Percentiles rank a stretch among this genome's conserved stretches.
Conservation (phyloP, 352 stramenopile genomes). For the Phytopythium kandeliae region DNA sequence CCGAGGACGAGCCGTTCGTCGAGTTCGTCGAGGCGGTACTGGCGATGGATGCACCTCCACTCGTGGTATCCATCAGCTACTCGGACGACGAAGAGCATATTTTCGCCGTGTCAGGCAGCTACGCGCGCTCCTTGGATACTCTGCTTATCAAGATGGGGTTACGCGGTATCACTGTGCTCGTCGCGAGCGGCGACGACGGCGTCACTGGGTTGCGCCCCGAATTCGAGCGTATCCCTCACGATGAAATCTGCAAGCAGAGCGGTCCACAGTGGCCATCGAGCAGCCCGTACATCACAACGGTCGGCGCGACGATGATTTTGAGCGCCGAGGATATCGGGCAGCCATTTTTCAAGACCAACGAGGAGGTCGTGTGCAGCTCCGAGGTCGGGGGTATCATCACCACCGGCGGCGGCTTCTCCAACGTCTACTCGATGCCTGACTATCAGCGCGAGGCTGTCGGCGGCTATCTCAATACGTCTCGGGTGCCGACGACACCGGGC, state of each 20-base stretch:
- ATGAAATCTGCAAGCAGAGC: constrained; percentile 55
- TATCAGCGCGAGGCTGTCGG: constrained; percentile 71
- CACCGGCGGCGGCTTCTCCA: constrained; percentile 86
- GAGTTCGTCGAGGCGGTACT: constrained; percentile 72
- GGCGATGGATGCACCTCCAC: constrained; percentile 56
- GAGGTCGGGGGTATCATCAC: constrained; percentile 75
- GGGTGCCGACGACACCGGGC: constrained; percentile 30
- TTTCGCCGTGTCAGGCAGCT: constrained; percentile 63
- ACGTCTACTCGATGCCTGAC: constrained; percentile 58
- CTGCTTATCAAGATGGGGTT: constrained; percentile 89
- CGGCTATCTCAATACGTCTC: constrained; percentile 51
- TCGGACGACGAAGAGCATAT: constrained; percentile 89
- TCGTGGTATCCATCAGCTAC: constrained; percentile 88
- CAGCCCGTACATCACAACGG: constrained; percentile 88
- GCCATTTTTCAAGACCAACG: constrained; percentile 57
- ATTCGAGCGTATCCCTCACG: constrained; percentile 44
- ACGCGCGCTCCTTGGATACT: constrained; percentile 76
- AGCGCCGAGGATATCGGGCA: constrained; percentile 15
- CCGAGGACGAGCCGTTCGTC: constrained; percentile 81
- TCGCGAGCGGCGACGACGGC: constrained; percentile 86
- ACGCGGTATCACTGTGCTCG: constrained; percentile 80
- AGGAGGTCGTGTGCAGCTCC: constrained; percentile 78
- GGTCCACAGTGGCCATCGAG: constrained; percentile 71
- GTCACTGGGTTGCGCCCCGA: constrained; percentile 67
- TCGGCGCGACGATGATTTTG: constrained; percentile 85